Base-by-base conservation (phyloP, 1,284 basidiomycete genomes). In the Volvariella volvacea region DNA sequence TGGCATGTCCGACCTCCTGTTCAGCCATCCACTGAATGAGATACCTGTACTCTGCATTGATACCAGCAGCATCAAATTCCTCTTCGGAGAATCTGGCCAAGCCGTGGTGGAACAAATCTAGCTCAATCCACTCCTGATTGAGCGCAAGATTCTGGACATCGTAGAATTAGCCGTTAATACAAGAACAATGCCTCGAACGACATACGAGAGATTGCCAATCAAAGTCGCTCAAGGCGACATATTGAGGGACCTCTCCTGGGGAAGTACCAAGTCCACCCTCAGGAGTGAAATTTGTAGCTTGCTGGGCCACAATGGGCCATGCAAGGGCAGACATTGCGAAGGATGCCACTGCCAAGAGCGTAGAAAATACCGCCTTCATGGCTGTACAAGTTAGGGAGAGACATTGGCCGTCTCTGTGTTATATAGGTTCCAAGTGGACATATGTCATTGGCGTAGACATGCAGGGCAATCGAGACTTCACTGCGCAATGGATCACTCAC, bases 101-200 rank as follows among this genome's bases (percentile, higher is more conserved):
- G 20, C 74, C 80, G 50, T 76, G 65, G 54, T 79, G 70, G 70
- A 84, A 83, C 2, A 84, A 61, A 51, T 82, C 79, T 50, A 80
- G 70, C 54, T 80, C 75, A 28, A 80, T 73, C 51, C 63, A 77
- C 58, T 81, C 78, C 60, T 83, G 25, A 28, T 28, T 28, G 12
- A 28, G 25, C 12, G 25, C 25, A 28, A 28, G 25, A 12, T 28
- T 28, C 25, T 28, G 12, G 25, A 12, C 6, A 28, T 28, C 25
- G 12, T 28, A 6, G 25, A 15, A 12, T 46, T 7, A 21, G 20
- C 15, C 9, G 15, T 30, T 22, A 12, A 16, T 16, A n/a, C n/a
- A 40, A 38, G 21, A 16, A 20, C 10, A 7, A 32, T 21, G 19
- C 12, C 9, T 3, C 22, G 17, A 44, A 9, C 28, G 7, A 55